Evolutionary conservation across 2,329 filamentous ascomycete species (phyloP).

Genomic region (Neobulgaria alba): DNA sequence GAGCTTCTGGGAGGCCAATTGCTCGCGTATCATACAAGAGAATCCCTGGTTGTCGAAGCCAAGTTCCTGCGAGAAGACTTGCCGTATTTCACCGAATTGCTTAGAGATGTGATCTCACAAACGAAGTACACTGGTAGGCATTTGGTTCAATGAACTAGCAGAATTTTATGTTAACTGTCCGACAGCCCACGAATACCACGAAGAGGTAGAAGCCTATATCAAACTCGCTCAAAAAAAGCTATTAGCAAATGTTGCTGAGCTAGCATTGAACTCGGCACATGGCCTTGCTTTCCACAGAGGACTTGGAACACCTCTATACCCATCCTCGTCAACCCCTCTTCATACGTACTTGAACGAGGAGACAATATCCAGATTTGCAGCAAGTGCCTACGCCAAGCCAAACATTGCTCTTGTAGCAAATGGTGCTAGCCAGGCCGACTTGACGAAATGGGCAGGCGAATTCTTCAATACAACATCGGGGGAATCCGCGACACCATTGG

Average conservation of each 20-base stretch:
- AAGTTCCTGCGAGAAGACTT: slow-evolving; percentile 94
- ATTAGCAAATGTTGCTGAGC: slow-evolving; percentile 49
- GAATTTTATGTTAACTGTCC: slow-evolving; percentile 2
- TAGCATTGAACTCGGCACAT: slow-evolving; percentile 83
- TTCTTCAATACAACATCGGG: slow-evolving; percentile 73
- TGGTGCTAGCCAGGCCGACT: slow-evolving; percentile 65
- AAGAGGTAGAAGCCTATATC: slow-evolving; percentile 74
- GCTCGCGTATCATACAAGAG: slow-evolving; percentile 78
- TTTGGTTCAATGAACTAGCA: background rate
- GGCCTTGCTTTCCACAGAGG: slow-evolving; percentile 85
- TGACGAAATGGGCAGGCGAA: slow-evolving; percentile 84
- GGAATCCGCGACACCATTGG: slow-evolving; percentile 37
- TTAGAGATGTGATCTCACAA: slow-evolving; percentile 81
- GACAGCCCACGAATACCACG: slow-evolving; percentile 79
- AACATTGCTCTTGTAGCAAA: slow-evolving; percentile 91
- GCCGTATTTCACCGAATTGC: slow-evolving; percentile 93
- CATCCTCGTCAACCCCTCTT: slow-evolving; percentile 61
- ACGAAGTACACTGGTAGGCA: slow-evolving; percentile 74
- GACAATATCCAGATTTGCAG: slow-evolving; percentile 66
- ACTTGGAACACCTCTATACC: slow-evolving; percentile 71
- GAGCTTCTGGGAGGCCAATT: slow-evolving; percentile 93
- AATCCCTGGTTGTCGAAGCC: slow-evolving; percentile 85
- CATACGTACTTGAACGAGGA: slow-evolving; percentile 74
- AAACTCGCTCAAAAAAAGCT: slow-evolving; percentile 68
- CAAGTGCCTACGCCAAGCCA: slow-evolving; percentile 73